Conservation (phyloP, 2,329 filamentous ascomycete genomes). For the Grosmannia huntii region DNA sequence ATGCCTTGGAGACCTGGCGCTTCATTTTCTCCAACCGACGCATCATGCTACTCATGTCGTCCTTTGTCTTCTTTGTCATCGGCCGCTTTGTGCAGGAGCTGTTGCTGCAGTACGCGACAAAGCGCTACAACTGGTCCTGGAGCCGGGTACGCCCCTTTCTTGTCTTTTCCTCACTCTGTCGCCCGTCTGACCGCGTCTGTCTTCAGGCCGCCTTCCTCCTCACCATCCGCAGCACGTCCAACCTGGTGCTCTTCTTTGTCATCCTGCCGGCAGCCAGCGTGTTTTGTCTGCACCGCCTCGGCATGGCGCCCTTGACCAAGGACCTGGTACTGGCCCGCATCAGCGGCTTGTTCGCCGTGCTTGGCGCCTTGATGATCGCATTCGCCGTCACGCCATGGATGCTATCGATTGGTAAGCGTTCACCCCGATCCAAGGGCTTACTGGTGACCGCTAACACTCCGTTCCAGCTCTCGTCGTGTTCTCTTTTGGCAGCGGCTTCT, state of each 20-base stretch:
- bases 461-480: conserved; percentile 27
- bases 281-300: conserved; percentile 19
- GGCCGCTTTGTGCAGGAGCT: conserved; percentile 23
- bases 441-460: not conserved
- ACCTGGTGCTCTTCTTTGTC: conserved; percentile 24
- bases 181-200: not conserved
- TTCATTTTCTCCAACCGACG: conserved; percentile 27
- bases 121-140: conserved; percentile 36
- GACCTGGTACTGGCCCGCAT: conserved; percentile 27
- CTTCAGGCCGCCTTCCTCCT: conserved; percentile 24
- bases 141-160: conserved; percentile 16
- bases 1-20: conserved; percentile 20
- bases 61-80: conserved; percentile 20
- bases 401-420: conserved; percentile 11
- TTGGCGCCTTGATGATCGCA: conserved; percentile 25
- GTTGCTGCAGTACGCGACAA: conserved; percentile 39
- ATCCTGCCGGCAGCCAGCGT: conserved; percentile 22
- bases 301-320: conserved; percentile 21
- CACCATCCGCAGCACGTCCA: conserved; percentile 24
- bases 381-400: conserved; percentile 22
- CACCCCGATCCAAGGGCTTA: not conserved
- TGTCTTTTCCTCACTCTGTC: too few relatives aligned
- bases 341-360: conserved; percentile 18
- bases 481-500: conserved; percentile 31
- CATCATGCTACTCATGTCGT: conserved; percentile 25